Conservation (phyloP, 495 filamentous ascomycete species). For the Hypomontagnella submonticulosa region DNA sequence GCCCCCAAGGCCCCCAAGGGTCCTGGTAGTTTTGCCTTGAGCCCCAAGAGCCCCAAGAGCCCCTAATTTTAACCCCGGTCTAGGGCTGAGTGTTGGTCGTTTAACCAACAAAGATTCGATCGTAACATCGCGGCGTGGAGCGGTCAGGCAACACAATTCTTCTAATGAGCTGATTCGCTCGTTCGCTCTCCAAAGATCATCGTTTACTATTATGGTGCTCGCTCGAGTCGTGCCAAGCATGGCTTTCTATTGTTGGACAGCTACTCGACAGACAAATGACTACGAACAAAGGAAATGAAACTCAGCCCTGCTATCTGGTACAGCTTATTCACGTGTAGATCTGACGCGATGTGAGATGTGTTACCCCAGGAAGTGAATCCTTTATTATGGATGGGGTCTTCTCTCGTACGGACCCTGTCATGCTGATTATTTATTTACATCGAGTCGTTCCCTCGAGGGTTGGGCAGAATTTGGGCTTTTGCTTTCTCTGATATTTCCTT, state of each 20-base stretch:
- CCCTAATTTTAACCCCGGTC: constrained; percentile 22
- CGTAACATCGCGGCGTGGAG: constrained; percentile 2
- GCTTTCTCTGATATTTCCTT: too few relatives aligned
- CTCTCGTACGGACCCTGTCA: not conserved
- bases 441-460: constrained; percentile 3
- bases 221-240: constrained; percentile 15
- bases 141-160: constrained; percentile 3
- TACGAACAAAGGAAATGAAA: constrained; percentile 15
- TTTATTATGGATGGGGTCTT: constrained; percentile 8
- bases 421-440: constrained; percentile 16
- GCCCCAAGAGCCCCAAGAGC: not conserved
- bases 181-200: not conserved
- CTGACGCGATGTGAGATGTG: constrained; percentile 23
- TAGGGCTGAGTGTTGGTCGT: constrained; percentile 23
- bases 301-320: not conserved
- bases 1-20: not conserved
- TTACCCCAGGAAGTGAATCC: constrained; percentile 20
- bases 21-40: constrained; percentile 16
- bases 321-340: constrained; percentile 20
- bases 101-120: constrained; percentile 5
- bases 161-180: constrained; percentile 18
- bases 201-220: not conserved
- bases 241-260: not conserved
- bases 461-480: not conserved
- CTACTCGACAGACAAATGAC: not conserved